Conservation (phyloP, 306 rosid genomes). For the Begonia masoniana region DNA sequence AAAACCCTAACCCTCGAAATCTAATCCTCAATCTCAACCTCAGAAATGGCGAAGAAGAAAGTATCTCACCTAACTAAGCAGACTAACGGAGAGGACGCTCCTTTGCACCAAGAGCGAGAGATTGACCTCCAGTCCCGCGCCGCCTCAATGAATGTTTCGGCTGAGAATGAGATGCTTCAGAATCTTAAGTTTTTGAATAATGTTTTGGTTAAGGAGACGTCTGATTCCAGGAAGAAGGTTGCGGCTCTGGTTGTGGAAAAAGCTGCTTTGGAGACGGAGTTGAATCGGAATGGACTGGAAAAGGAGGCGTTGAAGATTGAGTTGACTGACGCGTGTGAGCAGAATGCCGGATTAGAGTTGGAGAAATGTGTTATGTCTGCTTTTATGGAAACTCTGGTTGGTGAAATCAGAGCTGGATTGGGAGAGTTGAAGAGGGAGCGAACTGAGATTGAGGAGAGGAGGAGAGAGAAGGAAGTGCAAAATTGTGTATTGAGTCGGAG, state of each 20-base stretch:
- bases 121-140: not conserved
- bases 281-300: conserved; percentile 16
- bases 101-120: not conserved
- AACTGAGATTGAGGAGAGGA: conserved; percentile 19
- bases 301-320: conserved; percentile 16
- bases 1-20: not conserved
- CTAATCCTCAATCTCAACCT: conserved; percentile 4
- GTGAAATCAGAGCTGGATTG: conserved; percentile 18
- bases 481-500: conserved; percentile 20
- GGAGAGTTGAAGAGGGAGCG: conserved; percentile 15
- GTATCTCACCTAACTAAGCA: conserved; percentile 15
- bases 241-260: conserved; percentile 22
- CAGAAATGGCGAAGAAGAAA: conserved; percentile 60
- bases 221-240: conserved; percentile 31
- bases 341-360: conserved; percentile 17
- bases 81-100: conserved; percentile 10
- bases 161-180: conserved; percentile 32
- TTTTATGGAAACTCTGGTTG: conserved; percentile 23
- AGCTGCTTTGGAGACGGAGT: conserved; percentile 18
- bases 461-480: conserved; percentile 19
- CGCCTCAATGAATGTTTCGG: conserved; percentile 21
- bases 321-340: conserved; percentile 13
- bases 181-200: conserved; percentile 58
- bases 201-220: conserved; percentile 45
- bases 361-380: conserved; percentile 23